Evolutionary conservation across 2,329 filamentous ascomycete species (phyloP).

Genomic region (Fusarium domesticum): DNA sequence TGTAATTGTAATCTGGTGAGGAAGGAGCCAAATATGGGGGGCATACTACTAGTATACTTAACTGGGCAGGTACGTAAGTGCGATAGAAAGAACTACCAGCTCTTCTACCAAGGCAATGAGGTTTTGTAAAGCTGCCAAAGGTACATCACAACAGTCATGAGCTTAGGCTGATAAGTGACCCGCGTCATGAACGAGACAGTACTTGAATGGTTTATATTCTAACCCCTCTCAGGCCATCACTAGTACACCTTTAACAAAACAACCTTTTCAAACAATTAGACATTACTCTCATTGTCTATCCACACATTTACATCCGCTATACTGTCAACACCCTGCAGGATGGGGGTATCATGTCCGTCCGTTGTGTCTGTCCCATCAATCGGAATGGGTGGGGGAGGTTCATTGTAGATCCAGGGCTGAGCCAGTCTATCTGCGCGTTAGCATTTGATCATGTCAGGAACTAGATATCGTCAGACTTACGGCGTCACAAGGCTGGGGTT

Average conservation of each 20-base stretch:
- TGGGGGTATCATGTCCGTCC: slow-evolving; percentile 23
- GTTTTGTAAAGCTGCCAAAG: too few relatives aligned
- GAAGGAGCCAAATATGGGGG: too few relatives aligned
- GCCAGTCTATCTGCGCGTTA: slow-evolving; percentile 50
- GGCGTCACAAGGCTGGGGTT: slow-evolving; percentile 71
- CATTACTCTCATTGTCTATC: slow-evolving; percentile 29
- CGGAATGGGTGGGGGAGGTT: slow-evolving; percentile 44
- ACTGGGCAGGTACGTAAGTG: too few relatives aligned
- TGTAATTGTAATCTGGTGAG: too few relatives aligned
- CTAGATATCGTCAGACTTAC: slow-evolving; percentile 44
- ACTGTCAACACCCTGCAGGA: slow-evolving; percentile 36
- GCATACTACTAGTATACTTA: too few relatives aligned
- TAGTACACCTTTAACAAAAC: slow-evolving; percentile 8
- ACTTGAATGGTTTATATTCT: too few relatives aligned
- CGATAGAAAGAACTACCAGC: too few relatives aligned
- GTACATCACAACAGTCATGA: too few relatives aligned
- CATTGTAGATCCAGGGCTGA: slow-evolving; percentile 65
- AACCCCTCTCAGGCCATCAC: slow-evolving; percentile 11
- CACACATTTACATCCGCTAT: slow-evolving; percentile 42
- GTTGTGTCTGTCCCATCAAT: slow-evolving; percentile 29
- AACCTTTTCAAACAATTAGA: slow-evolving; percentile 13
- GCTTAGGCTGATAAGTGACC: too few relatives aligned
- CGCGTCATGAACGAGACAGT: too few relatives aligned
- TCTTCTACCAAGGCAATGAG: too few relatives aligned
- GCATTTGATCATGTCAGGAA: slow-evolving; percentile 6